Evolutionary conservation across 2,329 filamentous ascomycete genomes (phyloP).

Genomic region (Ophiognomonia clavigignenti-juglandacearum): DNA sequence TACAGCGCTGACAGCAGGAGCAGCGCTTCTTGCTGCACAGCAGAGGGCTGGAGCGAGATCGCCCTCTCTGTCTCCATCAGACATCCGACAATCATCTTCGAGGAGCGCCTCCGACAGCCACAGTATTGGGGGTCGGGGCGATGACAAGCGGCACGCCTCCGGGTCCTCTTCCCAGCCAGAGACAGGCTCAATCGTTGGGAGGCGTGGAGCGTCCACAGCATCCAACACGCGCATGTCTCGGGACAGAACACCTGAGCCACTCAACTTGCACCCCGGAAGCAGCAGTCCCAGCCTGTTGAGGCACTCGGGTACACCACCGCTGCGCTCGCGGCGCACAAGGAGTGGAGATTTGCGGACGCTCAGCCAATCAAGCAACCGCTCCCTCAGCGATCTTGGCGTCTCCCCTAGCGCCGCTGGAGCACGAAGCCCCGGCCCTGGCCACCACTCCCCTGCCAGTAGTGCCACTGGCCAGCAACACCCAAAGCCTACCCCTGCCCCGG

Average conservation of each 20-base stretch:
- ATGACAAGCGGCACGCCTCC: constrained; percentile 18
- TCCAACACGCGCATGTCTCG: constrained; percentile 53
- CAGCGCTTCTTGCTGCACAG: constrained; percentile 24
- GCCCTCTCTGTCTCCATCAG: constrained; percentile 15
- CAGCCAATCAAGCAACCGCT: constrained; percentile 45
- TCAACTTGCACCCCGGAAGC: constrained; percentile 47
- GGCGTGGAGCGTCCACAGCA: constrained; percentile 39
- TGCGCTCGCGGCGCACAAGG: constrained; percentile 66
- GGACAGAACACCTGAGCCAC: constrained; percentile 48
- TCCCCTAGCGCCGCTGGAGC: too few relatives aligned
- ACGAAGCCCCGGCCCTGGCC: too few relatives aligned
- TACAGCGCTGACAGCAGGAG: constrained; percentile 23
- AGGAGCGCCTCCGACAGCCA: constrained; percentile 38
- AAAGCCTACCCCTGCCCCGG: too few relatives aligned
- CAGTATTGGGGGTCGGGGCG: too few relatives aligned
- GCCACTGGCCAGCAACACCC: too few relatives aligned
- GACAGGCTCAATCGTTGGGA: constrained; percentile 23
- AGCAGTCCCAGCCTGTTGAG: constrained; percentile 53
- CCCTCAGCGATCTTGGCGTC: constrained; percentile 12
- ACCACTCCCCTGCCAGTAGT: constrained; percentile 11
- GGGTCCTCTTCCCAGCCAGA: constrained; percentile 20
- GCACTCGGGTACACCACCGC: constrained; percentile 56
- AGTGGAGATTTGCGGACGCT: constrained; percentile 68
- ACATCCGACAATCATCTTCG: too few relatives aligned
- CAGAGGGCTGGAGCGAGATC: constrained; percentile 32